Conservation (phyloP, 1,284 basidiomycete genomes). For the Apiotrichum siamense region DNA sequence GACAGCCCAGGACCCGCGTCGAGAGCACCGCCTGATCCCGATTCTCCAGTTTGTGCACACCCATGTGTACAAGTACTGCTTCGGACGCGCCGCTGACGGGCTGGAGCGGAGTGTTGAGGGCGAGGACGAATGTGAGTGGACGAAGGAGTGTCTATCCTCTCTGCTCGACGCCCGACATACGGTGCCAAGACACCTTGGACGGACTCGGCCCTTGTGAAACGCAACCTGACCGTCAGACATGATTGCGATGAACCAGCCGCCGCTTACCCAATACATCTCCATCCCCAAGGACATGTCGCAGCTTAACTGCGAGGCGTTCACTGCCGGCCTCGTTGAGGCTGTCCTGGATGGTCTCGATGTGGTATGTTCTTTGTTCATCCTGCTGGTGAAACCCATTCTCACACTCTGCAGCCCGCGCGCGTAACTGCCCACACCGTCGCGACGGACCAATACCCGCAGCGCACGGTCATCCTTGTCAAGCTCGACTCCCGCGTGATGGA, state of each 20-base stretch:
- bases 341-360: conserved; percentile 93
- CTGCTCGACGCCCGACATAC: too few relatives aligned
- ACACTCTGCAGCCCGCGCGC: conserved; percentile 71
- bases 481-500: conserved; percentile 83
- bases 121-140: conserved; percentile 80
- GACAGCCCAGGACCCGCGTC: conserved; percentile 72
- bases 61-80: conserved; percentile 88
- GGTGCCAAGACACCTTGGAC: too few relatives aligned
- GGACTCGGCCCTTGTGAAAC: too few relatives aligned
- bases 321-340: conserved; percentile 94
- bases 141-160: background rate
- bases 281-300: conserved; percentile 91
- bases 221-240: conserved; percentile 61
- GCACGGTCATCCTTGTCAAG: conserved; percentile 90
- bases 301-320: conserved; percentile 91
- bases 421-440: conserved; percentile 95
- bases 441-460: conserved; percentile 68
- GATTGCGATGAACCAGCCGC: conserved; percentile 95
- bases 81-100: conserved; percentile 86
- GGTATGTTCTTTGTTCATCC: conserved; percentile 53
- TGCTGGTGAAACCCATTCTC: background rate
- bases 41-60: conserved; percentile 87
- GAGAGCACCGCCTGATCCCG: conserved; percentile 79
- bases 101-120: conserved; percentile 94
- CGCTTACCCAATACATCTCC: conserved; percentile 83